phyloP scores from a whole-genome alignment of 495 filamentous ascomycete genomes.

The Aspergillus ellipticus region DNA sequence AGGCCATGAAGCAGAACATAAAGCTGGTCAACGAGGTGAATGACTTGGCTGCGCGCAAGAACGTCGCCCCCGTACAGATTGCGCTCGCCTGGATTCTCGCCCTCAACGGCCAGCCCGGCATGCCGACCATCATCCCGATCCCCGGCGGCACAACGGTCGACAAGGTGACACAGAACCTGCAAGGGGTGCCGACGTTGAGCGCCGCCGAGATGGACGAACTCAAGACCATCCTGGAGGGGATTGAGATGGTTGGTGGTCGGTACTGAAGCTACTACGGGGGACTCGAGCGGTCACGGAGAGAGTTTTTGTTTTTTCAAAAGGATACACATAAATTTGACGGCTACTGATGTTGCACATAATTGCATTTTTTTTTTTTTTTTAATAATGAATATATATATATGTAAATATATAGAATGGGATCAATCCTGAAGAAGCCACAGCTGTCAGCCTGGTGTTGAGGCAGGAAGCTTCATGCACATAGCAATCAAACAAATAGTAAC shows the following conservation, averaged over 20 bases:
- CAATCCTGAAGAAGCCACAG: neutral
- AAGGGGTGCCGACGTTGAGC: slow-evolving; percentile 30
- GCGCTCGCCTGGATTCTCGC: slow-evolving; percentile 69
- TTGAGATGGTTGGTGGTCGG: slow-evolving; percentile 35
- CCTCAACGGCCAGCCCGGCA: slow-evolving; percentile 53
- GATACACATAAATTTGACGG: neutral
- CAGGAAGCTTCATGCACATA: slow-evolving; percentile 1
- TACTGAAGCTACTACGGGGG: slow-evolving; percentile 25
- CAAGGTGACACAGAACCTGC: slow-evolving; percentile 45
- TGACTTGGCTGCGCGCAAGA: slow-evolving; percentile 64
- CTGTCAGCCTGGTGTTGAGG: neutral
- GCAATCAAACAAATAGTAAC: neutral
- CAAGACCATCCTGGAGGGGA: slow-evolving; percentile 37
- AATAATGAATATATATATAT: too few species aligned
- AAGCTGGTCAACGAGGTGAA: slow-evolving; percentile 64
- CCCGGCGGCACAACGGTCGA: slow-evolving; percentile 59
- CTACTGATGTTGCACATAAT: neutral
- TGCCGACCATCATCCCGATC: slow-evolving; percentile 76
- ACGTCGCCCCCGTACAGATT: slow-evolving; percentile 68
- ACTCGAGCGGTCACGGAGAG: neutral
- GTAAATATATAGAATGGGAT: neutral
- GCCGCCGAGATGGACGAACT: slow-evolving; percentile 46
- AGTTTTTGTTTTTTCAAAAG: too few species aligned
- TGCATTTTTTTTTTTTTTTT: too few species aligned
- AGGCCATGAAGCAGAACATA: slow-evolving; percentile 69